phyloP scores from a whole-genome alignment of 2,329 filamentous ascomycete species.

The Calonectria pseudoreteaudii region DNA sequence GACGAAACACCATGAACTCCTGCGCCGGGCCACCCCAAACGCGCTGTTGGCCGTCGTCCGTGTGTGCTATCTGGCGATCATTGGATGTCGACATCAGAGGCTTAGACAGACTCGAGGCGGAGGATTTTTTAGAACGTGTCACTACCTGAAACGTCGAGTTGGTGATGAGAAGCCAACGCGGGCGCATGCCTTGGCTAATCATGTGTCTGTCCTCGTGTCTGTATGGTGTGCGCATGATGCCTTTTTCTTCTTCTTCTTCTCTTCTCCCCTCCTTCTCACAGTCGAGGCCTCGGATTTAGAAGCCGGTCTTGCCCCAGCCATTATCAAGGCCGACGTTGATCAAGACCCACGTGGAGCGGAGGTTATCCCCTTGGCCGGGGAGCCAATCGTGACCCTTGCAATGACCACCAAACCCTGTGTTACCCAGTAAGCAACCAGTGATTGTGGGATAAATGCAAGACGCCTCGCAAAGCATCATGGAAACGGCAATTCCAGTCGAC shows the following conservation, averaged over 20 bases:
- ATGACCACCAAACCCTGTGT: not conserved
- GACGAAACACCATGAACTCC: slow-evolving; percentile 7
- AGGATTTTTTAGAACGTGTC: not conserved
- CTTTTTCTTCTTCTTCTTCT: not conserved
- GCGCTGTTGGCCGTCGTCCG: not conserved
- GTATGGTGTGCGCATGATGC: not conserved
- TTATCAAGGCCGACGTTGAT: not conserved
- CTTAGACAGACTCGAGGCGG: not conserved
- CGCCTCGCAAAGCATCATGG: slow-evolving; percentile 4
- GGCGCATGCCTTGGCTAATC: not conserved
- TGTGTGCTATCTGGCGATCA: not conserved
- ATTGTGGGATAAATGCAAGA: not conserved
- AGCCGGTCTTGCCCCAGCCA: not conserved
- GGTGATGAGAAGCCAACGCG: not conserved
- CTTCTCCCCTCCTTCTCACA: not conserved
- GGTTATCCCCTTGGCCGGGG: not conserved
- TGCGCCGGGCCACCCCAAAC: not conserved
- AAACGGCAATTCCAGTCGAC: slow-evolving; percentile 8
- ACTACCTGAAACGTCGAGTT: not conserved
- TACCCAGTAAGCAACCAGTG: not conserved
- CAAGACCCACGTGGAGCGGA: not conserved
- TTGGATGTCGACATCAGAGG: not conserved
- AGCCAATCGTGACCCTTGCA: not conserved
- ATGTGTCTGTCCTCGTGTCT: not conserved
- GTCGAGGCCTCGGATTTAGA: not conserved